Evolutionary conservation across 805 yeast genomes (phyloP), one percentile per base, ranked within the genome.

Genomic region (Torulaspora indica): DNA sequence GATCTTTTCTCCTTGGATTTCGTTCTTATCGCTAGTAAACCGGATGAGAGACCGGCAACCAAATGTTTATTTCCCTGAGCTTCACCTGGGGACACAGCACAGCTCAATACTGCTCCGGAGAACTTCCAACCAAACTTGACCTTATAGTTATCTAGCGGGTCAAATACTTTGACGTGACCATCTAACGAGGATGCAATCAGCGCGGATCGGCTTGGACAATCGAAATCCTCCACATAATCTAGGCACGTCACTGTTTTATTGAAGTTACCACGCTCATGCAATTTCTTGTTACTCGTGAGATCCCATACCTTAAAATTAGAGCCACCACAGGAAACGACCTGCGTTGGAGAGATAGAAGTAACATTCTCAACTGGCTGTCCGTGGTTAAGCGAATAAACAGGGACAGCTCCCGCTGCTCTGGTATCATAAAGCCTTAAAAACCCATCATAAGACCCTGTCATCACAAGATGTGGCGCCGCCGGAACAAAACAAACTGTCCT

Each of bases 61-160:
- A 93, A 75, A 70, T 93, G 98, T 68, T 85, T 84, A 55, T 64
- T 65, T 31, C 64, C 64, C 43, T 58, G 61, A 4, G 63, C 58
- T 36, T 54, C 61, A 27, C 63, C 73, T 22, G 98, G 97, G 7
- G 96, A 87, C 8, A 87, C 83, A 10, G 90, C 98, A 61, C 95
- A 81, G 56, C 87, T 74, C 54, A 93, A 71, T 0, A 93, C 96
- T 31, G 95, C 95, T 18, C 91, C 88, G 28, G 96, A 96, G 60
- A 85, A 91, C 67, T 90, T 91, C 97, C 98, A 91, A 38, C 97
- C 97, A 62, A 89, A 91, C 63, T 84, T 86, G 48, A 91, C 96
- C 48, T 83, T 85, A 87, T 91, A 90, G 55, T 78, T 76, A 17
- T 82, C 76, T 22, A 76, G 68, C 30, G 86, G 78, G 64, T 90